These are phyloP conservation scores for Ustanciosporium gigantosporum DNA, from an alignment of 1,284 basidiomycete species.

Conservation along the genomic window DNA sequence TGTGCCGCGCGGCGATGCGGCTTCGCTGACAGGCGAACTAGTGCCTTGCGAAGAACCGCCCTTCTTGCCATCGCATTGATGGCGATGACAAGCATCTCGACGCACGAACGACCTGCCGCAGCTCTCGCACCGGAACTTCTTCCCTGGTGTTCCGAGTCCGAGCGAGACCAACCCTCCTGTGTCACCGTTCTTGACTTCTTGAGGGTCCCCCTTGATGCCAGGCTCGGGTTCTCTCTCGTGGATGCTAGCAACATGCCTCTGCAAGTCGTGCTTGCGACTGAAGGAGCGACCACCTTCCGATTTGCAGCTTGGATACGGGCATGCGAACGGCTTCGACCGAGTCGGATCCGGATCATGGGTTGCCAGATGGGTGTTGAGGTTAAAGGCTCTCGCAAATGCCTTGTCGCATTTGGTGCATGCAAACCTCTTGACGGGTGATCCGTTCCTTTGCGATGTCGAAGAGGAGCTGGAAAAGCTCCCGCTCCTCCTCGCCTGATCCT, in stretches of 20 bases:
- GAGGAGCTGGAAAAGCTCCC: not conserved
- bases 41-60: slow-evolving; percentile 8
- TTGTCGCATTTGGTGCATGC: slow-evolving; percentile 55
- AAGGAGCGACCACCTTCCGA: slow-evolving; percentile 71
- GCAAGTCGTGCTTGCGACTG: slow-evolving; percentile 84
- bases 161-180: slow-evolving; percentile 46
- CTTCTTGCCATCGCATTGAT: slow-evolving; percentile 45
- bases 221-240: slow-evolving; percentile 64
- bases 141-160: slow-evolving; percentile 51
- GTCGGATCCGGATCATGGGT: slow-evolving; percentile 78
- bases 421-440: slow-evolving; percentile 44
- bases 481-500: not conserved
- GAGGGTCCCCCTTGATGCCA: slow-evolving; percentile 41
- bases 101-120: slow-evolving; percentile 56
- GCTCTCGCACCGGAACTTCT: slow-evolving; percentile 54
- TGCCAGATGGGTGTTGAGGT: slow-evolving; percentile 84
- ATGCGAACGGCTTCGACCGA: slow-evolving; percentile 79
- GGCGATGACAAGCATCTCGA: slow-evolving; percentile 50
- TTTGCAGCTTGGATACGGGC: slow-evolving; percentile 73
- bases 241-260: slow-evolving; percentile 80
- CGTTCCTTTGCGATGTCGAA: not conserved
- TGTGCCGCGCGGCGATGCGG: not conserved
- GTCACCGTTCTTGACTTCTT: slow-evolving; percentile 34
- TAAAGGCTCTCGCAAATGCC: slow-evolving; percentile 87
- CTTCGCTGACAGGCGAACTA: slow-evolving; percentile 10